A percentile compares a stretch with the other conserved stretches of the same genome.
Conservation (phyloP, 2,329 filamentous ascomycete species). For the Talaromyces albobiverticillius region DNA sequence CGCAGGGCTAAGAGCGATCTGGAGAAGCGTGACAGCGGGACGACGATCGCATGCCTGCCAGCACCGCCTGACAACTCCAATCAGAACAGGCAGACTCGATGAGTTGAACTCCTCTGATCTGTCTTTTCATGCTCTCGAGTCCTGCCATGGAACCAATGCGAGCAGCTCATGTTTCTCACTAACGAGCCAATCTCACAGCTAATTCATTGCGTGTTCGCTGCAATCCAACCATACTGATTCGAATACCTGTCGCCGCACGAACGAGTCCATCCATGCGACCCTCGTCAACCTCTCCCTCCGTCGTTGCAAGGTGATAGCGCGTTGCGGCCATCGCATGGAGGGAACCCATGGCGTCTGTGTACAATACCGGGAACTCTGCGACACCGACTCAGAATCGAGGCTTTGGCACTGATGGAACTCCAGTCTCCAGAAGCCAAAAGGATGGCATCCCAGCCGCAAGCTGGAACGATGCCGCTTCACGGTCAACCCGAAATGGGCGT, state of each 20-base stretch:
- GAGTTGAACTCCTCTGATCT: not conserved
- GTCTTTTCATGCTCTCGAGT: not conserved
- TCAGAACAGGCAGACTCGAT: too few species aligned
- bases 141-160: not conserved
- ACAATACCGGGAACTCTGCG: conserved; percentile 40
- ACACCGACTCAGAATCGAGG: conserved; percentile 41
- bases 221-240: not conserved
- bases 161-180: not conserved
- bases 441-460: conserved; percentile 35
- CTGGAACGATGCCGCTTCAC: conserved; percentile 33
- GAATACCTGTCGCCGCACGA: not conserved
- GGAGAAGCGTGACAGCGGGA: not conserved
- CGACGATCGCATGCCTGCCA: too few species aligned
- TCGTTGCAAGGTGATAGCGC: conserved; percentile 35
- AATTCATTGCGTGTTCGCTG: not conserved
- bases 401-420: conserved; percentile 32
- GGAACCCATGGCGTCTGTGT: conserved; percentile 46
- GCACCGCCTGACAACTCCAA: too few species aligned
- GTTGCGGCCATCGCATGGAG: conserved; percentile 20
- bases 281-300: conserved; percentile 20
- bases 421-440: conserved; percentile 40
- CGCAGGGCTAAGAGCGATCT: not conserved
- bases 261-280: conserved; percentile 28
- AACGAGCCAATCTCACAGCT: not conserved
- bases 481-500: conserved; percentile 40